phyloP scores from a whole-genome alignment of 768 basidiomycete species.

The Lentinula sp. region DNA sequence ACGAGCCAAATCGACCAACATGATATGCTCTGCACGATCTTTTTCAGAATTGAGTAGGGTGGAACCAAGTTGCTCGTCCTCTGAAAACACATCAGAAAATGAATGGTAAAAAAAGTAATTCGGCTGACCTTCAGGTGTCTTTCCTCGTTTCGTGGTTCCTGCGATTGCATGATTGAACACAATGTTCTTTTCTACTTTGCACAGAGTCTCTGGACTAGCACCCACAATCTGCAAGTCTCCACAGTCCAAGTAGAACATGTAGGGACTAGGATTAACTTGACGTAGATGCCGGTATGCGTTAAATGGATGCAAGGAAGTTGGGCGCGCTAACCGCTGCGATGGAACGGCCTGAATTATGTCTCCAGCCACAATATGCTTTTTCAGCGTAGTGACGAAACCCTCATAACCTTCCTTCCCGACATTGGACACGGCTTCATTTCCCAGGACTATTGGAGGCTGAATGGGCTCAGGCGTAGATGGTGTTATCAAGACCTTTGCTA shows the following conservation, averaged over 20 bases:
- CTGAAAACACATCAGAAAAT: constrained; percentile 32
- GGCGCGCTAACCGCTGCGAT: constrained; percentile 82
- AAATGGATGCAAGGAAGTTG: constrained; percentile 90
- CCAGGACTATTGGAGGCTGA: constrained; percentile 62
- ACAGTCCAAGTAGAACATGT: constrained; percentile 98
- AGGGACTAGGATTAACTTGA: constrained; percentile 94
- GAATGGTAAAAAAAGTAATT: background rate
- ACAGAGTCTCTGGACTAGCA: constrained; percentile 95
- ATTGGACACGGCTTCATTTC: constrained; percentile 72
- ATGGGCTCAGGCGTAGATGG: constrained; percentile 53
- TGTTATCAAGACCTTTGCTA: constrained; percentile 65
- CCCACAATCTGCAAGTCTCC: constrained; percentile 94
- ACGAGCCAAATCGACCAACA: constrained; percentile 96
- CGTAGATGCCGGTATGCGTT: constrained; percentile 94
- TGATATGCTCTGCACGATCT: constrained; percentile 96
- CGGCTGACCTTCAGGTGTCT: constrained; percentile 71
- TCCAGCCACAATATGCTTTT: constrained; percentile 91
- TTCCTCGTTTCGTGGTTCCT: constrained; percentile 86
- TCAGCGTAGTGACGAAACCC: constrained; percentile 82
- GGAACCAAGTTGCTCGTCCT: constrained; percentile 78
- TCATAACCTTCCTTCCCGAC: constrained; percentile 94
- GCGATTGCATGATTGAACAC: constrained; percentile 99
- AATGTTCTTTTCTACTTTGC: constrained; percentile 87
- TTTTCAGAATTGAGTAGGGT: constrained; percentile 82
- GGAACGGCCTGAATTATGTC: constrained; percentile 99